These are phyloP conservation scores for Cicer cuneatum DNA, from an alignment of 306 rosid genomes.

Conservation along the genomic window DNA sequence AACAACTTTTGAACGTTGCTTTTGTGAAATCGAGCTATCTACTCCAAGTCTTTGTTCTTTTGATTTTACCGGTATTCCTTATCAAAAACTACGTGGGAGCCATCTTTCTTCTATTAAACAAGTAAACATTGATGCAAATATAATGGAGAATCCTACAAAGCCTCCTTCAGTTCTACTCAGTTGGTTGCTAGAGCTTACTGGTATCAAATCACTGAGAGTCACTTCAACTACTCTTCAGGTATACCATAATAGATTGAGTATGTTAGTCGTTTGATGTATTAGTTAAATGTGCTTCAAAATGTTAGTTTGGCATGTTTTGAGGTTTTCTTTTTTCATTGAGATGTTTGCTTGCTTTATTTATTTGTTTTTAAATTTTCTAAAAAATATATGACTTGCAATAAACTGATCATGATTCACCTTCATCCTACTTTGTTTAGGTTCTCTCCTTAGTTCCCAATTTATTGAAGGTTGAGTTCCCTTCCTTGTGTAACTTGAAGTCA, in stretches of 20 bases:
- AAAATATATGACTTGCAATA: background rate
- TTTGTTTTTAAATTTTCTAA: background rate
- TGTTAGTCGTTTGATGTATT: no score
- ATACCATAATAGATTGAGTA: background rate
- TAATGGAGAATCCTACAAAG: background rate
- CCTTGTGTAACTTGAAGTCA: background rate
- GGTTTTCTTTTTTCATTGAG: background rate
- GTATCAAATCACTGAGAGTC: constrained; percentile 3
- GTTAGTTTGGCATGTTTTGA: background rate
- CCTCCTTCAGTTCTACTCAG: background rate
- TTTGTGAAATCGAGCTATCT: constrained; percentile 11
- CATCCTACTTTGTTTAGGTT: background rate
- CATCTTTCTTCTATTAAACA: constrained; percentile 22
- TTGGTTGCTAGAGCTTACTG: constrained; percentile 3
- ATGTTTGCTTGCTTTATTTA: background rate
- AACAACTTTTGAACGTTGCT: background rate
- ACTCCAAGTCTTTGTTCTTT: background rate
- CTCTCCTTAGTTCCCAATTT: background rate
- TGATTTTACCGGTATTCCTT: background rate
- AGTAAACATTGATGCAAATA: background rate
- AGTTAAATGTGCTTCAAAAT: no score
- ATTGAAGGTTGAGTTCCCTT: background rate
- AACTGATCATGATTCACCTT: background rate
- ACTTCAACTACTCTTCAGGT: constrained; percentile 43
- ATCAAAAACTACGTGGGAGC: background rate